Evolutionary conservation across 2,329 filamentous ascomycete species (phyloP).

Genomic region (Aspergillus brasiliensis): DNA sequence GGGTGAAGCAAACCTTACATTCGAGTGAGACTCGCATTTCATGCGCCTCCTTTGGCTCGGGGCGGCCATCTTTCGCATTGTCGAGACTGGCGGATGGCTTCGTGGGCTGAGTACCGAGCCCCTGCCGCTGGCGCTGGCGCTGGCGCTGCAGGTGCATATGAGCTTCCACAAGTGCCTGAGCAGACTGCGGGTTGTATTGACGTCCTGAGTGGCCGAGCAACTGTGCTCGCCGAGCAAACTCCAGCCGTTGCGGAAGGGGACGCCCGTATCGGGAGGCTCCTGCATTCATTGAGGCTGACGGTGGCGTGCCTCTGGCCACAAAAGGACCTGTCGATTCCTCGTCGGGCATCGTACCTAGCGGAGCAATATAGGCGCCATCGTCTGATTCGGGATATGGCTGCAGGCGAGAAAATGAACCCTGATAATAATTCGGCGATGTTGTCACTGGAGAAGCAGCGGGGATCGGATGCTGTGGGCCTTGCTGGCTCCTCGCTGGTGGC

Average conservation of each 20-base stretch:
- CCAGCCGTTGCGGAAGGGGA: slow-evolving; percentile 7
- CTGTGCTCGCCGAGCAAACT: slow-evolving; percentile 9
- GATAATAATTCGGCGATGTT: background rate
- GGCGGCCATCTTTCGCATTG: slow-evolving; percentile 48
- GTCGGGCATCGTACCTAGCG: too few species aligned
- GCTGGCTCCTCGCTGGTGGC: background rate
- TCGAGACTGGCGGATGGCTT: slow-evolving; percentile 42
- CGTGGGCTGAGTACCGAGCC: background rate
- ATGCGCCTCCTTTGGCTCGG: slow-evolving; percentile 50
- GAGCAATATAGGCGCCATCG: background rate
- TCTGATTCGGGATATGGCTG: background rate
- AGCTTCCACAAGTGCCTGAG: slow-evolving; percentile 14
- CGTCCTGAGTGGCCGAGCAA: slow-evolving; percentile 15
- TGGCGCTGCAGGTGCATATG: background rate
- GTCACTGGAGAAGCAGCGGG: background rate
- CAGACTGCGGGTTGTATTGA: slow-evolving; percentile 11
- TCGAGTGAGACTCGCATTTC: slow-evolving; percentile 54
- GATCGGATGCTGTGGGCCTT: background rate
- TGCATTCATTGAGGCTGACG: background rate
- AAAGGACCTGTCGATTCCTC: background rate
- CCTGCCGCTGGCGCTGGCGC: slow-evolving; percentile 2
- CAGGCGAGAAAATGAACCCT: background rate
- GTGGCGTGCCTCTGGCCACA: background rate
- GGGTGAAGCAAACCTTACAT: slow-evolving; percentile 57
- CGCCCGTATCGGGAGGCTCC: background rate